These are phyloP conservation scores for Sequoia sempervirens DNA, from an alignment of 75 land plant genomes.

Conservation along the genomic window DNA sequence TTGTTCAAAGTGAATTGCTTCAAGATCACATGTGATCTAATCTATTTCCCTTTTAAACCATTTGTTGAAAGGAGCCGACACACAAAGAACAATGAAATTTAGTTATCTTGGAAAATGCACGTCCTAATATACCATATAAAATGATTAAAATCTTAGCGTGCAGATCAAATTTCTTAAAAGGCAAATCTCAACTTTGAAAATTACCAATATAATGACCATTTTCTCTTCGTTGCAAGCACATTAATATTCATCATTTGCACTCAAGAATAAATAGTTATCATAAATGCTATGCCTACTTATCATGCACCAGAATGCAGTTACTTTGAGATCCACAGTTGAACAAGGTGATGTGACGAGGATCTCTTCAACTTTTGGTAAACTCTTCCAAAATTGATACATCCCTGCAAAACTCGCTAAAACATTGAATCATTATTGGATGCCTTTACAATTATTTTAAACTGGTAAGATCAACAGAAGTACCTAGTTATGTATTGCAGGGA, in stretches of 20 bases:
- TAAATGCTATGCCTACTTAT: neutral
- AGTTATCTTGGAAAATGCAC: neutral
- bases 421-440: neutral
- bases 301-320: neutral
- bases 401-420: neutral
- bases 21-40: neutral
- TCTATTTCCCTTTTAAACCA: neutral
- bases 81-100: neutral
- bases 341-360: neutral
- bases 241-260: neutral
- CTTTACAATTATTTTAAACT: neutral
- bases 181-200: neutral
- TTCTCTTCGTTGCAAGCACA: neutral
- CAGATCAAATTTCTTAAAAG: neutral
- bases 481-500: neutral
- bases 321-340: neutral
- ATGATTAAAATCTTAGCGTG: neutral
- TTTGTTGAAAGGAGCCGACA: neutral
- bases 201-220: neutral
- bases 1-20: neutral
- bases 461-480: neutral
- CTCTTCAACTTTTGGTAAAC: neutral
- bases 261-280: neutral
- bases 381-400: neutral
- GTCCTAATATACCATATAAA: neutral